Conservation (phyloP, 2,329 filamentous ascomycete species). For the Neonectria punicea region DNA sequence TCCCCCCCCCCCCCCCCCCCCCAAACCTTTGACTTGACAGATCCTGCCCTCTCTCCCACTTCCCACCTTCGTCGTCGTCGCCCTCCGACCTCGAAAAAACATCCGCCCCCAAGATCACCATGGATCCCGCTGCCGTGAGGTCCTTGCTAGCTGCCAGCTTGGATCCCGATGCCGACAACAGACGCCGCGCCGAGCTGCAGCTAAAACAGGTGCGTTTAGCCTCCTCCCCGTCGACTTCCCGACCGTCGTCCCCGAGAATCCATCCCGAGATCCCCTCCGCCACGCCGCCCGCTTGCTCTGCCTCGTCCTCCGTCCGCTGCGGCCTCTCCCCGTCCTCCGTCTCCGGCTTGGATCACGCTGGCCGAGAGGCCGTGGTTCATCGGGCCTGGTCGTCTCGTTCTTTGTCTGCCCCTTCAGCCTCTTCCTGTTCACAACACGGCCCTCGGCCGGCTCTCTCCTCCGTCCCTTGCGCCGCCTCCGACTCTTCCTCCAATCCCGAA, state of each 20-base stretch:
- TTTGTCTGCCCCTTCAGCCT: slow-evolving; percentile 15
- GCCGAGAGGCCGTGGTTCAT: slow-evolving; percentile 1
- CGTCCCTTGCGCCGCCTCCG: slow-evolving; percentile 29
- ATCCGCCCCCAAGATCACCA: slow-evolving; percentile 51
- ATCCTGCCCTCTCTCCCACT: slow-evolving; percentile 37
- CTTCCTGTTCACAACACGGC: slow-evolving; percentile 21
- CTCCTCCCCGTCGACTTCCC: slow-evolving; percentile 6
- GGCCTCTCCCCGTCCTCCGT: slow-evolving; percentile 9
- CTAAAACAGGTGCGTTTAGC: slow-evolving; percentile 76
- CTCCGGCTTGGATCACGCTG: slow-evolving; percentile 1
- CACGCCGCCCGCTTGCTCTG: slow-evolving; percentile 2
- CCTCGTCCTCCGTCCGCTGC: slow-evolving; percentile 12
- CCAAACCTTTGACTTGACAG: slow-evolving; percentile 44
- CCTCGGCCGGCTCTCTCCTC: slow-evolving; percentile 26
- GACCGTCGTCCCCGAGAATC: slow-evolving; percentile 2
- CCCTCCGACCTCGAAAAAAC: slow-evolving; percentile 39
- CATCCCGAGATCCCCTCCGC: slow-evolving; percentile 8
- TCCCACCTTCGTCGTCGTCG: slow-evolving; percentile 37
- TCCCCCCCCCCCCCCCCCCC: slow-evolving; percentile 39
- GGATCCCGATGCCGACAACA: slow-evolving; percentile 77
- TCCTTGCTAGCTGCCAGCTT: slow-evolving; percentile 82
- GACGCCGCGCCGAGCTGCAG: slow-evolving; percentile 81
- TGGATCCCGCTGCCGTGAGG: slow-evolving; percentile 81
- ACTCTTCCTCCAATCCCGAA: neutral
- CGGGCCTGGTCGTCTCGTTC: slow-evolving; percentile 7